Base-by-base conservation (phyloP, 148 eudicot species). In the Chenopodium berlandieri region DNA sequence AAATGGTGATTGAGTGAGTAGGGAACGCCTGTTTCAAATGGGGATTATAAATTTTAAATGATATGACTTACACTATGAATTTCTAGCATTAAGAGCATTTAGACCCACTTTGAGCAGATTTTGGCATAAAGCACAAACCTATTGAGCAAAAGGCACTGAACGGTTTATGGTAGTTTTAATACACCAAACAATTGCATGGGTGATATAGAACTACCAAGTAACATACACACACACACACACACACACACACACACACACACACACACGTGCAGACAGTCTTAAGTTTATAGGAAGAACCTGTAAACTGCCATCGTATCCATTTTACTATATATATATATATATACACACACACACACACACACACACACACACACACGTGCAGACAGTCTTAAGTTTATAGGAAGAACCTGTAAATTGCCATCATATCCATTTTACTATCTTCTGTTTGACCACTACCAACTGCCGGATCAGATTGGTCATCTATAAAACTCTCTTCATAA, bases 321-420 rank as follows among this genome's bases (percentile, higher is more conserved):
- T 23, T 23, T 23, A 23, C 23, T 23, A 23, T 23, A 23, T 23
- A 23, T 23, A 23, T 23, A 23, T 23, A 23, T 23, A 23, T 0
- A 23, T 0, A 23, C 23, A 23, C 23, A 23, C 23, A 23, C 23
- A 23, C 23, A 23, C 23, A 23, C 23, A 23, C n/a, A n/a, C n/a
- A 27, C 27, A 27, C 27, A 27, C 27, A 27, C 30, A 27, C 30
- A 27, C 30, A 27, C 30, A 27, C 30, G 32, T 31, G 13, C 66
- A 5, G 44, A 40, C 44, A 40, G 44, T 40, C 7, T 62, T 56
- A 32, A 14, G 73, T 74, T 47, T 14, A 72, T 44, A 32, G 23
- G 56, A 72, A 75, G 83, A 75, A 95, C 98, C 98, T 95, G 91
- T 95, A 95, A 73, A 95, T 76, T 71, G 97, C 97, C 97, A 95